Conservation (phyloP, 73 alveolate genomes). For the Chromera velia region DNA sequence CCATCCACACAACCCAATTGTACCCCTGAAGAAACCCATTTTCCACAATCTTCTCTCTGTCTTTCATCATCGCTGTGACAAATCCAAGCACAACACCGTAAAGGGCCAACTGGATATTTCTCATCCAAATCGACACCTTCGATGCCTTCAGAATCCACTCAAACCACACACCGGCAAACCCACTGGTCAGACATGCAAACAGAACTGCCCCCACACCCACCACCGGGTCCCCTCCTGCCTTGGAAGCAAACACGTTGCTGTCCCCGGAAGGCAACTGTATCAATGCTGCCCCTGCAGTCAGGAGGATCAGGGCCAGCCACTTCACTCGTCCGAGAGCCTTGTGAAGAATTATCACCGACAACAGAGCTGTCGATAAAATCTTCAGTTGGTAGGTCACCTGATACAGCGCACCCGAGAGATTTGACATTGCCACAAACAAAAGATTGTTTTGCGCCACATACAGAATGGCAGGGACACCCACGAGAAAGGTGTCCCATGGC, state of each 20-base stretch:
- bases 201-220: conserved; percentile 39
- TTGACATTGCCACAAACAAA: conserved; percentile 21
- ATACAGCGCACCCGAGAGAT: conserved; percentile 33
- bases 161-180: conserved; percentile 38
- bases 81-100: conserved; percentile 29
- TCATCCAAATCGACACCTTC: conserved; percentile 25
- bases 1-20: conserved; percentile 28
- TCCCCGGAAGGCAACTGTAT: conserved; percentile 32
- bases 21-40: conserved; percentile 12
- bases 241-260: conserved; percentile 5
- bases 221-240: conserved; percentile 9
- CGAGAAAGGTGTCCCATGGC: background rate
- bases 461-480: conserved; percentile 35
- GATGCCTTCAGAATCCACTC: conserved; percentile 36
- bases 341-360: conserved; percentile 17
- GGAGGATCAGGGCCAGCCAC: conserved; percentile 36
- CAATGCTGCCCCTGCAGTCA: conserved; percentile 31
- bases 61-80: conserved; percentile 17
- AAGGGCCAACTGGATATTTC: conserved; percentile 39
- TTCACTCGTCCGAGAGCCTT: conserved; percentile 14
- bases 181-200: conserved; percentile 28
- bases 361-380: conserved; percentile 38
- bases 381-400: conserved; percentile 47
- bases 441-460: conserved; percentile 35
- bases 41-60: background rate